A percentile compares a stretch with the other conserved stretches of the same genome.
Conservation (phyloP, 2,329 filamentous ascomycete species). For the Exophiala lecanii-corni region DNA sequence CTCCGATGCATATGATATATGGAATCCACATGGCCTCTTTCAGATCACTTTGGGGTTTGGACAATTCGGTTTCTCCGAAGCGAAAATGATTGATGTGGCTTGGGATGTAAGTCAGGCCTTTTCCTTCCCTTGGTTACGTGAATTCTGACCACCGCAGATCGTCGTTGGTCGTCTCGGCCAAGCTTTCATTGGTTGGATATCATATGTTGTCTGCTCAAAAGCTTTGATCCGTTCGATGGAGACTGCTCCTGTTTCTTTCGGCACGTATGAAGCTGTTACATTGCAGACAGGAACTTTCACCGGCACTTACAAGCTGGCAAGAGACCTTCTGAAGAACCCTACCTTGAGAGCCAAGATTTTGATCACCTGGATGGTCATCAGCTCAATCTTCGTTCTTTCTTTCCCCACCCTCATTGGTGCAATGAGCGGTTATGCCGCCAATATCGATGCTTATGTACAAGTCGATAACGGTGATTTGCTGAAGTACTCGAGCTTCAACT, state of each 20-base stretch:
- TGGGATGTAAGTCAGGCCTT: slow-evolving; percentile 36
- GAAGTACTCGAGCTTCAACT: slow-evolving; percentile 27
- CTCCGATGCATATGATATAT: slow-evolving; percentile 11
- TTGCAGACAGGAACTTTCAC: slow-evolving; percentile 29
- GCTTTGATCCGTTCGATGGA: slow-evolving; percentile 34
- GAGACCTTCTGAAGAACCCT: slow-evolving; percentile 25
- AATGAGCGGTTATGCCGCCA: slow-evolving; percentile 37
- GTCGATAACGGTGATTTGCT: slow-evolving; percentile 27
- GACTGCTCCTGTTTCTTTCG: slow-evolving; percentile 31
- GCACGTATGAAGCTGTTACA: slow-evolving; percentile 32
- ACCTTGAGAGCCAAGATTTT: slow-evolving; percentile 16
- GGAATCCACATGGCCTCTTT: slow-evolving; percentile 16
- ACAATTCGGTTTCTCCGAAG: slow-evolving; percentile 28
- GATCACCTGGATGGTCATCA: slow-evolving; percentile 33
- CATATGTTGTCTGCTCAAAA: slow-evolving; percentile 33
- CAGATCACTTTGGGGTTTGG: slow-evolving; percentile 18
- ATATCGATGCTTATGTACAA: slow-evolving; percentile 26
- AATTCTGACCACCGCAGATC: no score
- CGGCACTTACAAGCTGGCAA: slow-evolving; percentile 28
- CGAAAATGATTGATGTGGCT: slow-evolving; percentile 33
- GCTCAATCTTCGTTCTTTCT: slow-evolving; percentile 29
- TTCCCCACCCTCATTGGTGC: slow-evolving; percentile 34
- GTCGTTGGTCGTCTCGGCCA: slow-evolving; percentile 32
- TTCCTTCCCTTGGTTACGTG: background rate
- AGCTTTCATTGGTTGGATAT: slow-evolving; percentile 28